These are phyloP conservation scores for Cantharellus cinnabarinus DNA, from an alignment of 768 basidiomycete genomes.

Conservation along the genomic window DNA sequence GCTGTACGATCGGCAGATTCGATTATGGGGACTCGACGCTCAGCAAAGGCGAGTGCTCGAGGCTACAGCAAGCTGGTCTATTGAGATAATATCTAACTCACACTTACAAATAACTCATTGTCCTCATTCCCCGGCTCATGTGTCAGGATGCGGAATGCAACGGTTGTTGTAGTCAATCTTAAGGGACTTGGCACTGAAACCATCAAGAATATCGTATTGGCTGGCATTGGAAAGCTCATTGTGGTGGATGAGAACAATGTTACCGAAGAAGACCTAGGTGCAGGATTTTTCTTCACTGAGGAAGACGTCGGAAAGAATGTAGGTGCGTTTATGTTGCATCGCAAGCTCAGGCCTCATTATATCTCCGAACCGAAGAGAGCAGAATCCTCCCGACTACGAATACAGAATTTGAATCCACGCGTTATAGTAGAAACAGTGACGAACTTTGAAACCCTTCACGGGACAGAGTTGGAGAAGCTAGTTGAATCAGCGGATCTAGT, in stretches of 20 bases:
- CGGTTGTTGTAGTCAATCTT: constrained; percentile 62
- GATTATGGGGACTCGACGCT: constrained; percentile 94
- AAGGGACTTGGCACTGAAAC: constrained; percentile 78
- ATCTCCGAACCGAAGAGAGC: constrained; percentile 37
- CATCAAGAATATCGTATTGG: constrained; percentile 93
- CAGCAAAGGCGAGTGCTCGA: constrained; percentile 55
- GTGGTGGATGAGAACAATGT: constrained; percentile 65
- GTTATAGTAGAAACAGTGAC: constrained; percentile 59
- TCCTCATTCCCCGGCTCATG: neutral
- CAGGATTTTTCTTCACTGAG: constrained; percentile 86
- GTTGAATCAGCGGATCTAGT: constrained; percentile 60
- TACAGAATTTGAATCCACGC: constrained; percentile 82
- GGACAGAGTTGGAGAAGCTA: constrained; percentile 34
- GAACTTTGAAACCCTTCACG: constrained; percentile 27
- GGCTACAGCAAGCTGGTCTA: neutral
- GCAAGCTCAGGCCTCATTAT: neutral
- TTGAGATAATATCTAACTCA: neutral
- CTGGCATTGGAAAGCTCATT: constrained; percentile 80
- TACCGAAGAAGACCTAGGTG: constrained; percentile 66
- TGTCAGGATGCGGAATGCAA: constrained; percentile 78
- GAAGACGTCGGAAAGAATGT: constrained; percentile 85
- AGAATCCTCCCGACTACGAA: constrained; percentile 61
- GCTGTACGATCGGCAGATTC: constrained; percentile 90
- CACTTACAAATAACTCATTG: neutral
- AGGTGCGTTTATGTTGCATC: constrained; percentile 6